Percentiles rank a stretch among this genome's conserved stretches.
Evolutionary conservation across 148 eudicot genomes (phyloP).

Genomic region (Fagopyrum homotropicum): DNA sequence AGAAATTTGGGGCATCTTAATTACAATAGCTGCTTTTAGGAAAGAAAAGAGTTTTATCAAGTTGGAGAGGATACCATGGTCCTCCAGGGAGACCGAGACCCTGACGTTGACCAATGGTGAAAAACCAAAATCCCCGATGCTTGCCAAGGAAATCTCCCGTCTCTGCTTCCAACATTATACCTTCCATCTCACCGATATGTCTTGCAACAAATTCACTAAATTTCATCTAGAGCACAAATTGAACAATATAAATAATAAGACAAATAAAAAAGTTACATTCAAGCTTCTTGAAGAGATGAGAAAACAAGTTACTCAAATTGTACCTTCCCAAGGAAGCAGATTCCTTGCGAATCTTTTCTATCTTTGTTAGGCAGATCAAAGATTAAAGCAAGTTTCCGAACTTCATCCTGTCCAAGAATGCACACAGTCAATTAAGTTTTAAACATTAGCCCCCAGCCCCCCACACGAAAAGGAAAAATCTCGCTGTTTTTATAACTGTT

Average conservation of each 20-base stretch:
- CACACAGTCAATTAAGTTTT: background rate
- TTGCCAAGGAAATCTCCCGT: slow-evolving; percentile 84
- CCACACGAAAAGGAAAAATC: too few relatives aligned
- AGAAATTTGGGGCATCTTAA: background rate
- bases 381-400: slow-evolving; percentile 58
- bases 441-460: background rate
- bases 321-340: slow-evolving; percentile 99
- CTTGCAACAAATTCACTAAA: slow-evolving; percentile 95
- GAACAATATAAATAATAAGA: background rate
- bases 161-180: slow-evolving; percentile 94
- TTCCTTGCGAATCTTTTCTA: slow-evolving; percentile 97
- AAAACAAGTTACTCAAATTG: background rate
- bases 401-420: slow-evolving; percentile 61
- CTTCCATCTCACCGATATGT: slow-evolving; percentile 93
- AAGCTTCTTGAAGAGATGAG: background rate
- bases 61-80: slow-evolving; percentile 55
- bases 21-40: too few relatives aligned
- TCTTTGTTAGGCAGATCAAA: slow-evolving; percentile 82
- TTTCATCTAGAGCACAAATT: slow-evolving; percentile 47
- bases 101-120: slow-evolving; percentile 96
- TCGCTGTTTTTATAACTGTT: too few relatives aligned
- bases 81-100: slow-evolving; percentile 95
- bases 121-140: slow-evolving; percentile 94
- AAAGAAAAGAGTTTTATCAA: background rate
- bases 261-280: background rate